Evolutionary conservation across 768 basidiomycete genomes (phyloP), one percentile per base, ranked within the genome.

Genomic region (Suillus subluteus): DNA sequence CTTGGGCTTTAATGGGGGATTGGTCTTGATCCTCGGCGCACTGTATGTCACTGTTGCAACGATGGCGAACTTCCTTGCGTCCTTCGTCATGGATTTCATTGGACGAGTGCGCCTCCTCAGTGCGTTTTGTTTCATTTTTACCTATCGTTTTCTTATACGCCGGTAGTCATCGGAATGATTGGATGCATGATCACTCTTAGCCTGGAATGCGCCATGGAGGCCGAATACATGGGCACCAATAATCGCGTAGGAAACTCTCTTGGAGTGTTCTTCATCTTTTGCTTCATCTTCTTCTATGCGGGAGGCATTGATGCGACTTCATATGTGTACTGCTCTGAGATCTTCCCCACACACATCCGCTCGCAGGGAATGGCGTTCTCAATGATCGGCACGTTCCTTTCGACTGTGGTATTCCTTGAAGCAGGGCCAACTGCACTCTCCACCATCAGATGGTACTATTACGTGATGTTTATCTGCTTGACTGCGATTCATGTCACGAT

Each of bases 231-330:
- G 23, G 61, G 41, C 30, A 62, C 23, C 18, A 5, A 35, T 11
- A 18, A 62, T 32, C 62, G 26, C 16, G 8, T 7, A 30, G 52
- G 52, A 26, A 54, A 54, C 15, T 54, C 52, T 54, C 26, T 54
- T 41, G 65, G 65, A 6, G 52, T 63, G 26, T 40, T 63, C 40
- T 66, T 63, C 40, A 54, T 66, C 46, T 62, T 56, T 38, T 21
- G n/a, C 37, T 66, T 66, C 62, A 63, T 66, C 23, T 66, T 44
- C 50, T 62, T 63, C 21, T 63, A 66, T 12, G 62, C 65, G 5
- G 55, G 66, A 35, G 37, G 62, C 52, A 66, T 48, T 6, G 66
- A 63, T 55, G 32, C 40, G 23, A 66, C 40, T 11, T 58, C 62
- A 50, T 62, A 62, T 32, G 65, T 63, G 9, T 46, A 56, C 50